Evolutionary conservation across 768 basidiomycete genomes (phyloP).

Genomic region (Lepiota venenata): DNA sequence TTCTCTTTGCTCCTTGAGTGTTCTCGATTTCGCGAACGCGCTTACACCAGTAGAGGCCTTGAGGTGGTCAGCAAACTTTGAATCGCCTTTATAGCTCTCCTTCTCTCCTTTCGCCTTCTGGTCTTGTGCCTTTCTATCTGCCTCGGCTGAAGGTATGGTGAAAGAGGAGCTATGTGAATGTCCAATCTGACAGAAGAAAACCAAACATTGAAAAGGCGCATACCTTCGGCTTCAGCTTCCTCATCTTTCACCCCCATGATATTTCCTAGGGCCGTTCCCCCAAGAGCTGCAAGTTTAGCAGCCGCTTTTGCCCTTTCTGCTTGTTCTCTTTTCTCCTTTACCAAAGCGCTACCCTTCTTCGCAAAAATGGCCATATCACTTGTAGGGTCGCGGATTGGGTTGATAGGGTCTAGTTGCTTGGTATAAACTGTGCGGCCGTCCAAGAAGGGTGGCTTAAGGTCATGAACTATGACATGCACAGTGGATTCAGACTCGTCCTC

Average conservation of each 20-base stretch:
- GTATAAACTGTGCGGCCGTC: constrained; percentile 96
- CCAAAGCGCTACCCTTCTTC: constrained; percentile 93
- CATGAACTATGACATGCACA: constrained; percentile 96
- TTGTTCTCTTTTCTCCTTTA: constrained; percentile 95
- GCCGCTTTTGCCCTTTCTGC: constrained; percentile 96
- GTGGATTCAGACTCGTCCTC: constrained; percentile 96
- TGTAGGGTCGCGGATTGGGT: constrained; percentile 90
- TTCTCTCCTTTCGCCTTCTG: constrained; percentile 54
- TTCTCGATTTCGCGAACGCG: constrained; percentile 75
- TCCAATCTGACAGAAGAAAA: constrained; percentile 47
- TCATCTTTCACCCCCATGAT: constrained; percentile 97
- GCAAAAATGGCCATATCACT: constrained; percentile 96
- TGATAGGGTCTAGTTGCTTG: constrained; percentile 95
- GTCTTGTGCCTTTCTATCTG: constrained; percentile 43
- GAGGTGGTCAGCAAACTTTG: constrained; percentile 95
- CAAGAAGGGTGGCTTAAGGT: constrained; percentile 96
- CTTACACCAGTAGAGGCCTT: constrained; percentile 78
- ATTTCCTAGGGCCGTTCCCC: constrained; percentile 94
- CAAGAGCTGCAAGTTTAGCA: constrained; percentile 88
- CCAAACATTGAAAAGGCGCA: constrained; percentile 29
- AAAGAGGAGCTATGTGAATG: constrained; percentile 71
- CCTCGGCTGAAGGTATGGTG: constrained; percentile 48
- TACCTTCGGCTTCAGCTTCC: constrained; percentile 89
- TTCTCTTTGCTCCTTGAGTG: constrained; percentile 92
- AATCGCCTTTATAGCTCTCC: constrained; percentile 87